These are phyloP conservation scores for Candida oleophila DNA, from an alignment of 805 yeast genomes.

Conservation along the genomic window DNA sequence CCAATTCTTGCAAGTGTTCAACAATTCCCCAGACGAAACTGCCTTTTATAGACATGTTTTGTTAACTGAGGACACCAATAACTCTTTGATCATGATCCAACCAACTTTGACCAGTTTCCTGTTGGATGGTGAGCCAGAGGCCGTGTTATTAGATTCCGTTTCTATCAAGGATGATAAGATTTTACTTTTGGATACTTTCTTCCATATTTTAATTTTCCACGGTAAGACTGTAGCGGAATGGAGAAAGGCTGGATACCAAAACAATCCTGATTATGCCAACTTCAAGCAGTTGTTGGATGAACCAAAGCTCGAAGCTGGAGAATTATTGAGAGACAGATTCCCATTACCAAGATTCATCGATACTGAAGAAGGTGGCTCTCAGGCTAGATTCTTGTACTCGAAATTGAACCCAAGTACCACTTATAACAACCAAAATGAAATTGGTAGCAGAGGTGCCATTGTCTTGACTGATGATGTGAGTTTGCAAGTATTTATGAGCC, in stretches of 20 bases:
- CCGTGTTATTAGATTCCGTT: slow-evolving; percentile 90
- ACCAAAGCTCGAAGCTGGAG: slow-evolving; percentile 91
- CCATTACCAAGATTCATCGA: slow-evolving; percentile 97
- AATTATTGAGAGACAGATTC: slow-evolving; percentile 86
- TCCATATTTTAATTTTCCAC: slow-evolving; percentile 92
- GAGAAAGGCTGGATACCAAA: slow-evolving; percentile 95
- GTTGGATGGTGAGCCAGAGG: slow-evolving; percentile 76
- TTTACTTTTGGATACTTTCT: slow-evolving; percentile 88
- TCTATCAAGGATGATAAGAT: slow-evolving; percentile 88
- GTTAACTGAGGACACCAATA: slow-evolving; percentile 86
- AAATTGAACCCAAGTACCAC: slow-evolving; percentile 93
- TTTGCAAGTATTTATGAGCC: slow-evolving; percentile 91
- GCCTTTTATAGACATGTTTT: slow-evolving; percentile 94
- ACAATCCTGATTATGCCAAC: slow-evolving; percentile 83
- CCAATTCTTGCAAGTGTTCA: slow-evolving; percentile 92
- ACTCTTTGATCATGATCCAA: slow-evolving; percentile 94
- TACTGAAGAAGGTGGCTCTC: slow-evolving; percentile 98
- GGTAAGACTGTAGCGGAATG: slow-evolving; percentile 94
- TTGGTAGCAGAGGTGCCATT: slow-evolving; percentile 54
- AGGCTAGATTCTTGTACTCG: slow-evolving; percentile 93
- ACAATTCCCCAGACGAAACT: slow-evolving; percentile 98
- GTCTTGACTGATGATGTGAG: slow-evolving; percentile 97
- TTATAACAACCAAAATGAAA: slow-evolving; percentile 53
- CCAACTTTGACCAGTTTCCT: slow-evolving; percentile 89
- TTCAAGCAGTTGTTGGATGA: slow-evolving; percentile 83